Percentiles rank a stretch among this genome's conserved stretches.
Conservation (phyloP, 1,284 basidiomycete species). For the Leccinum subrobustum region DNA sequence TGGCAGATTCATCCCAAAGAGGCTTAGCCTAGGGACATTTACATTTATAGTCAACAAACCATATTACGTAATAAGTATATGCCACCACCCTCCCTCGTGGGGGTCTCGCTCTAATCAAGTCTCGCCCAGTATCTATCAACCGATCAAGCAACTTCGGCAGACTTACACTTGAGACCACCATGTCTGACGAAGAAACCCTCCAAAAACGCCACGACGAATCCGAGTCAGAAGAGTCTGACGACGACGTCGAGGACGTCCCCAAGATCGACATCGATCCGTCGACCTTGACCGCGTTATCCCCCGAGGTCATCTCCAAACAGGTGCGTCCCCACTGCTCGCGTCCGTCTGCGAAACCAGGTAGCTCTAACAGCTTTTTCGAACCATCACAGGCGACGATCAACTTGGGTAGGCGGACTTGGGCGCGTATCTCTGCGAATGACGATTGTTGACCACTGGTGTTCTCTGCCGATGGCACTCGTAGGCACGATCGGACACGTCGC, state of each 20-base stretch:
- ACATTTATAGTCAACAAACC: background rate
- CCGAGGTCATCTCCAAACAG: constrained; percentile 97
- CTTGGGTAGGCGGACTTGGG: constrained; percentile 51
- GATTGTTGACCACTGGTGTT: background rate
- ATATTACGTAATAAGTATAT: constrained; percentile 12
- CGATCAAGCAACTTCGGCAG: constrained; percentile 13
- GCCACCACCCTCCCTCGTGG: background rate
- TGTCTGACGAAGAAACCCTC: constrained; percentile 65
- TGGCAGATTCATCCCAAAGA: too few species aligned
- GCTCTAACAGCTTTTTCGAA: background rate
- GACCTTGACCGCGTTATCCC: constrained; percentile 87
- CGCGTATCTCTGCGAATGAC: background rate
- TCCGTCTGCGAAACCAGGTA: background rate
- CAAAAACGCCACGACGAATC: constrained; percentile 64
- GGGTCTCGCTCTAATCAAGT: constrained; percentile 23
- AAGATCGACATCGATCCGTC: constrained; percentile 73
- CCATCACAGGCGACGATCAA: constrained; percentile 76
- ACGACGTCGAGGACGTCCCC: constrained; percentile 51
- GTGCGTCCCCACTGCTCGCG: constrained; percentile 46
- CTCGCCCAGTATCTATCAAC: constrained; percentile 6
- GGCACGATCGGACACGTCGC: constrained; percentile 97
- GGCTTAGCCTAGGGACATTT: background rate
- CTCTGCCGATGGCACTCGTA: constrained; percentile 28
- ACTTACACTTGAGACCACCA: constrained; percentile 25
- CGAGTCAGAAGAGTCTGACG: constrained; percentile 67